phyloP scores from a whole-genome alignment of 768 basidiomycete species.

The Chalciporus chontae region DNA sequence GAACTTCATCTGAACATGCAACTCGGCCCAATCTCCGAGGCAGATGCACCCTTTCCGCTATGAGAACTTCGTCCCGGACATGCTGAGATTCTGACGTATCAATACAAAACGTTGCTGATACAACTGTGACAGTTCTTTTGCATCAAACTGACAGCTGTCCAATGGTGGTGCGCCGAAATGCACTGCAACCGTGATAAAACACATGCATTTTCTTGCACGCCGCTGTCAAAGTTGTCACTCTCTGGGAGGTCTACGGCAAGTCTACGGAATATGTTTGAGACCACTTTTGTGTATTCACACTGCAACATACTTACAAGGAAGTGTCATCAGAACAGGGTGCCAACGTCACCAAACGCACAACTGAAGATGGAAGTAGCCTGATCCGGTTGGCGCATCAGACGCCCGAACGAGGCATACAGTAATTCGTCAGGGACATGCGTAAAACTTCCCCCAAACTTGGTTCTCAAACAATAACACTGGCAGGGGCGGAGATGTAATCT shows the following conservation, averaged over 20 bases:
- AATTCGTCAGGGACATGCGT: not conserved
- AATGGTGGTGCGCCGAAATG: not conserved
- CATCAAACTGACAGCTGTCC: not conserved
- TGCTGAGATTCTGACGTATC: not conserved
- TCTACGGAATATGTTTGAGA: constrained; percentile 10
- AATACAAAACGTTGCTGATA: not conserved
- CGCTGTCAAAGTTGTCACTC: constrained; percentile 20
- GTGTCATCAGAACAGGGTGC: constrained; percentile 10
- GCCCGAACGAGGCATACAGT: not conserved
- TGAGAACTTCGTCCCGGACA: not conserved
- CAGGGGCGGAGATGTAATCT: not conserved
- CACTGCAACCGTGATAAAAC: not conserved
- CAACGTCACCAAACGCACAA: constrained; percentile 15
- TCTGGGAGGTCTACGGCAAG: constrained; percentile 8
- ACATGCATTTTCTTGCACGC: constrained; percentile 1
- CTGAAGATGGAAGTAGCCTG: not conserved
- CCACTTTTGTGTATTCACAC: constrained; percentile 18
- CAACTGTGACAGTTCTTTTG: not conserved
- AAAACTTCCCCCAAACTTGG: not conserved
- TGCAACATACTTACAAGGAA: constrained; percentile 5
- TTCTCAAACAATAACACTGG: not conserved
- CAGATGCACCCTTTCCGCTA: not conserved
- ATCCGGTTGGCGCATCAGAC: constrained; percentile 22
- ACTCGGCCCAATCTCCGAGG: not conserved
- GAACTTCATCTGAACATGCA: not conserved